Conservation (phyloP, 306 rosid genomes). For the Rosa rugosa region DNA sequence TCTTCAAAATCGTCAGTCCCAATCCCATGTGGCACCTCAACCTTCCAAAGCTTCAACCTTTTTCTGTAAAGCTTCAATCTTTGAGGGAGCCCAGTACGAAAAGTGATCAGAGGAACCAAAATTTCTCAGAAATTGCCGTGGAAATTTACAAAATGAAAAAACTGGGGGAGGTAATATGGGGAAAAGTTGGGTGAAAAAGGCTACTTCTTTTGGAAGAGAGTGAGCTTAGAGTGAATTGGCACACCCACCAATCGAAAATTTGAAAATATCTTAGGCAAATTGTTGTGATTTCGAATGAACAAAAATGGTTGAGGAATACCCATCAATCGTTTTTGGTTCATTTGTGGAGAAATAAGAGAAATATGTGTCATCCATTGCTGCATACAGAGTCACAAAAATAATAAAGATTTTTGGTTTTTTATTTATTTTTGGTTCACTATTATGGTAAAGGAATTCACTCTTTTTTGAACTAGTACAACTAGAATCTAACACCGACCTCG, state of each 20-base stretch:
- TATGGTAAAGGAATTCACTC: not conserved
- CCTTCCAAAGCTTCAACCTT: constrained; percentile 8
- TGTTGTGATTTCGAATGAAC: constrained; percentile 26
- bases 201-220: not conserved
- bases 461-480: too few relatives aligned
- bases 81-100: constrained; percentile 4
- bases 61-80: not conserved
- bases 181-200: not conserved
- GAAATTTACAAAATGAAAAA: not conserved
- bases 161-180: not conserved
- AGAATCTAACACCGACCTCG: not conserved
- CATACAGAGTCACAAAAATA: constrained; percentile 12
- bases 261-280: constrained; percentile 35
- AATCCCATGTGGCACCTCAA: constrained; percentile 81
- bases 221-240: constrained; percentile 1
- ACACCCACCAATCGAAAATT: constrained; percentile 2
- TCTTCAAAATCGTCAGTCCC: constrained; percentile 40
- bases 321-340: constrained; percentile 25
- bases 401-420: not conserved
- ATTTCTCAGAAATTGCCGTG: not conserved
- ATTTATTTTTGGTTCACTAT: not conserved
- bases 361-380: not conserved
- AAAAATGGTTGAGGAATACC: constrained; percentile 10
- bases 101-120: not conserved
- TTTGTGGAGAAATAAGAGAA: not conserved